Conservation (phyloP, 345 rosid species). For the Dipteronia dyeriana region DNA sequence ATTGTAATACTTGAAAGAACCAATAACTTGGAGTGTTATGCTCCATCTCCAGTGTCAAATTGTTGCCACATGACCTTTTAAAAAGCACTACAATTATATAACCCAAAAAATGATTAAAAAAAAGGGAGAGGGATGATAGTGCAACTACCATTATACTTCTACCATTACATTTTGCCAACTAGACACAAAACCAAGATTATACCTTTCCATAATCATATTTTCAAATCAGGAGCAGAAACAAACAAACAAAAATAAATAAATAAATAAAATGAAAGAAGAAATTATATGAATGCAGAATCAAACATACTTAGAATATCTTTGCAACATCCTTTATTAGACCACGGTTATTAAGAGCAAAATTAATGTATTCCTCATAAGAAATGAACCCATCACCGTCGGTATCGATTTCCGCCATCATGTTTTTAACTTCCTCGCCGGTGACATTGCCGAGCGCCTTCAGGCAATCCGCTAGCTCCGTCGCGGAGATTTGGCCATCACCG, state of each 20-base stretch:
- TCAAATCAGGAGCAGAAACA: not conserved
- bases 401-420: conserved; percentile 94
- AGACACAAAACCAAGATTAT: conserved; percentile 1
- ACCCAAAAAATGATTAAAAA: not conserved
- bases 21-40: too few species aligned
- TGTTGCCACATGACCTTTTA: too few species aligned
- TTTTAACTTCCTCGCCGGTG: conserved; percentile 54
- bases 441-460: conserved; percentile 68
- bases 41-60: too few species aligned
- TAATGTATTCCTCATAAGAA: conserved; percentile 63
- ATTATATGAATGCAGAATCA: not conserved
- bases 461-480: conserved; percentile 75
- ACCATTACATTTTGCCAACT: not conserved
- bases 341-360: conserved; percentile 71
- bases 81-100: not conserved
- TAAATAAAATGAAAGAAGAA: not conserved
- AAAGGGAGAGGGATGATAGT: not conserved
- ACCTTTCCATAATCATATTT: not conserved
- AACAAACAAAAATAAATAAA: not conserved
- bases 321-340: conserved; percentile 90
- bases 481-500: conserved; percentile 81
- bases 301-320: conserved; percentile 54
- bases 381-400: conserved; percentile 89
- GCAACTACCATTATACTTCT: not conserved
- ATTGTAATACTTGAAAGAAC: too few species aligned